These are phyloP conservation scores for Raffaelea arxii DNA, from an alignment of 2,329 filamentous ascomycete genomes.

Conservation along the genomic window DNA sequence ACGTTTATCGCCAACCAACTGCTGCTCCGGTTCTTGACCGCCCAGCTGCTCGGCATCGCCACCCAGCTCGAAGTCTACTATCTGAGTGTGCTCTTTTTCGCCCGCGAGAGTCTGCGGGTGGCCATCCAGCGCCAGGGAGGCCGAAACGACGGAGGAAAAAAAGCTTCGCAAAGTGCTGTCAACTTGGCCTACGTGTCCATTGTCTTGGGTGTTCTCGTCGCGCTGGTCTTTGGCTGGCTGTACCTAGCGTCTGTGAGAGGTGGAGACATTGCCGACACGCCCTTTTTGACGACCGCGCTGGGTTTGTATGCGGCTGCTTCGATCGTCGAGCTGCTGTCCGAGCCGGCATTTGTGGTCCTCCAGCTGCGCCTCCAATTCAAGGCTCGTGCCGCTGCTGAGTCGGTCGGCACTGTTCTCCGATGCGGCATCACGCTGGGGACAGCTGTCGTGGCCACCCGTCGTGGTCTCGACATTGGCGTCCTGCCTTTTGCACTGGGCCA, in stretches of 20 bases:
- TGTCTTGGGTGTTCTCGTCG: conserved; percentile 54
- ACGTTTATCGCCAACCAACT: conserved; percentile 91
- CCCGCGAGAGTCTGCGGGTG: conserved; percentile 82
- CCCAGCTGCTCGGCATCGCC: conserved; percentile 72
- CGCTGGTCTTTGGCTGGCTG: conserved; percentile 52
- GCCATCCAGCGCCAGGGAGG: conserved; percentile 68
- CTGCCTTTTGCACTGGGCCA: conserved; percentile 87
- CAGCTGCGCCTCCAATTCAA: conserved; percentile 75
- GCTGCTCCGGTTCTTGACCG: conserved; percentile 78
- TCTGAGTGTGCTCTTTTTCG: conserved; percentile 88
- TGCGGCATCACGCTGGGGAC: conserved; percentile 65
- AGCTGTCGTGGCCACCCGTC: conserved; percentile 47
- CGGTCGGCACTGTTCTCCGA: conserved; percentile 66
- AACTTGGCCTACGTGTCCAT: conserved; percentile 82
- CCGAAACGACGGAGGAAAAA: background rate
- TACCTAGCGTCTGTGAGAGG: conserved; percentile 48
- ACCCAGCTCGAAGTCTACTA: conserved; percentile 91
- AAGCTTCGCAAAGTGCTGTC: conserved; percentile 67
- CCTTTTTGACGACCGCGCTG: conserved; percentile 49
- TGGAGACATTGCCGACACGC: conserved; percentile 33
- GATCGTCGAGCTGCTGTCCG: conserved; percentile 67
- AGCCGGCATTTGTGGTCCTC: conserved; percentile 82
- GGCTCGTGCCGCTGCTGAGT: conserved; percentile 73
- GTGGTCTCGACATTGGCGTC: conserved; percentile 51
- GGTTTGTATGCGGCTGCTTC: conserved; percentile 47